phyloP scores from a whole-genome alignment of 148 eudicot species.

The Polygonum aviculare region DNA sequence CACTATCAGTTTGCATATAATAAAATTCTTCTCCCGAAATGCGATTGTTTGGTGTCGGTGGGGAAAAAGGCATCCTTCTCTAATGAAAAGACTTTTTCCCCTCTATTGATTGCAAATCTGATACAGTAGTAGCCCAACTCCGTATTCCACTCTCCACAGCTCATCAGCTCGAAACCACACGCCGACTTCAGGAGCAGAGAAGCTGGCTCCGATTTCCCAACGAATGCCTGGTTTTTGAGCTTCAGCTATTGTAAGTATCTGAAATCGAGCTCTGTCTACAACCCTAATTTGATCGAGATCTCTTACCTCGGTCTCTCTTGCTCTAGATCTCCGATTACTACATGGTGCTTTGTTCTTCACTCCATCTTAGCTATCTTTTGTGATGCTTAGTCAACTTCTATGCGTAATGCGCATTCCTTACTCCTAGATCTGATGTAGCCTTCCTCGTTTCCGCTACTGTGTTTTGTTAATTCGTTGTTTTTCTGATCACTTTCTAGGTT shows the following conservation, averaged over 20 bases:
- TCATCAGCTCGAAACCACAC: background rate
- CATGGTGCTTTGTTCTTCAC: background rate
- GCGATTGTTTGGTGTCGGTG: background rate
- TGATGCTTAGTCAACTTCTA: background rate
- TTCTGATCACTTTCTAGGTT: background rate
- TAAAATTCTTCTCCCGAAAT: background rate
- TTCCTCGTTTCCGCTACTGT: background rate
- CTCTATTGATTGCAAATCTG: conserved; percentile 2
- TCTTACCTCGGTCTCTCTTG: background rate
- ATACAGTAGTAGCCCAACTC: background rate
- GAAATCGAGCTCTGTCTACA: background rate
- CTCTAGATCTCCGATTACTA: background rate
- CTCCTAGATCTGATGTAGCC: background rate
- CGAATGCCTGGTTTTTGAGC: conserved; percentile 8
- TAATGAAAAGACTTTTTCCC: background rate
- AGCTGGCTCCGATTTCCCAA: background rate
- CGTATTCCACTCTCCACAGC: background rate
- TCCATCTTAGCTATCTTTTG: background rate
- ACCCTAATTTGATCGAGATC: background rate
- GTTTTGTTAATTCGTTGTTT: background rate
- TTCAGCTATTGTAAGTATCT: background rate
- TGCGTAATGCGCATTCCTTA: background rate
- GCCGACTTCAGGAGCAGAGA: background rate
- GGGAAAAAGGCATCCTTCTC: background rate
- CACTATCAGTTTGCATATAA: too few relatives aligned